phyloP scores from a whole-genome alignment of 164 flowering plant genomes.

The Kingdonia uniflora region DNA sequence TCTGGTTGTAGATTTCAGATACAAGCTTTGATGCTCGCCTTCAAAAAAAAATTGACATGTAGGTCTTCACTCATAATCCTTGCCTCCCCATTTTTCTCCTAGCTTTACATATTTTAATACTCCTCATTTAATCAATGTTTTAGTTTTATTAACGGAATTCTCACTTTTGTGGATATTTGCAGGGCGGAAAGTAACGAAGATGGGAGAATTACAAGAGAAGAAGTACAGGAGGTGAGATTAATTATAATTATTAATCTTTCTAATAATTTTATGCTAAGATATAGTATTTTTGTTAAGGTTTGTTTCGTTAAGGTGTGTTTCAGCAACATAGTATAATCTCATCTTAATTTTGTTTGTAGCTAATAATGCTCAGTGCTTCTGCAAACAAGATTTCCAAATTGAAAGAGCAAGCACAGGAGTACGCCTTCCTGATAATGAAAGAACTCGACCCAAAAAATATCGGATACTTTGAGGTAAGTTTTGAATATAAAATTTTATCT shows the following conservation, averaged over 20 bases:
- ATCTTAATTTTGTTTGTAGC: slow-evolving; percentile 1
- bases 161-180: neutral
- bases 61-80: too few species aligned
- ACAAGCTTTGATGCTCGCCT: slow-evolving; percentile 39
- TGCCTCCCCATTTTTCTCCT: too few species aligned
- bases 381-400: slow-evolving; percentile 40
- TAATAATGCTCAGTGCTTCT: slow-evolving; percentile 38
- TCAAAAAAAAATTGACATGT: slow-evolving; percentile 42
- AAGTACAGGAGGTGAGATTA: slow-evolving; percentile 13
- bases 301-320: too few species aligned
- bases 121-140: neutral
- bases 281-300: too few species aligned
- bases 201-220: slow-evolving; percentile 17
- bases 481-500: too few species aligned
- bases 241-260: neutral
- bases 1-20: slow-evolving; percentile 36
- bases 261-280: neutral
- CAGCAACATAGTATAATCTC: too few species aligned
- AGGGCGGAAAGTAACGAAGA: slow-evolving; percentile 20
- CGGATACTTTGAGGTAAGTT: slow-evolving; percentile 38
- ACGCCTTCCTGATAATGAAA: slow-evolving; percentile 51
- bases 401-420: slow-evolving; percentile 36
- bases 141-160: neutral
- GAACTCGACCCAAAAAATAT: slow-evolving; percentile 38
- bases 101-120: too few species aligned